Base-by-base conservation (phyloP, 2,329 filamentous ascomycete genomes). In the Fusarium humuli region DNA sequence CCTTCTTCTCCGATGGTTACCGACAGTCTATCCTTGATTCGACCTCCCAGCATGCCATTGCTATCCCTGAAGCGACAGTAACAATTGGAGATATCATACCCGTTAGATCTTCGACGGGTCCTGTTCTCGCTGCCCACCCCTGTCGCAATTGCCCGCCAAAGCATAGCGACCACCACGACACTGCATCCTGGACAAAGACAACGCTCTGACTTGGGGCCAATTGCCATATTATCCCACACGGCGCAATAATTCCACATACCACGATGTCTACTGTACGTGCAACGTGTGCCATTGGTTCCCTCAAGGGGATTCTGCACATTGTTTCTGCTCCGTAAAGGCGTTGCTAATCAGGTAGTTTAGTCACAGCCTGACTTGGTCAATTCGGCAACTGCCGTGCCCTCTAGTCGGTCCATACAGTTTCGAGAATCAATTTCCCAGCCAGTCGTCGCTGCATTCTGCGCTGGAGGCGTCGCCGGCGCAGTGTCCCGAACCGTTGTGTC, bases 401-500 rank as follows among this genome's bases (percentile, higher is more conserved):
- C 76, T 62, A 70, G 67, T 41, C 72, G 73, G 30, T 54, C 75
- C 22, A 54, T 77, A 29, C 81, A 83, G 30, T 70, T 86, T 55
- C 81, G 79, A 48, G 82, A 86, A 54, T 81, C 84, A 64, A 59
- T 98, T 68, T 91, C 94, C 12, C 92, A 97, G 70, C 94, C 95
- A 6, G 91, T 98, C 41, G 83, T 94, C 34, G 95, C 96, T 44
- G 94, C 96, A 34, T 99, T 99, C 77, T 92, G 97, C 76, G 96
- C 94, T 30, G 96, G 96, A 67, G 96, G 96, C 72, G 90, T 98
- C 23, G 96, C 96, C 18, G 96, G 96, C 62, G 96, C 96, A 45
- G 95, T 99, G n/a, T 98, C 96, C 32, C 90, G 96, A 78, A 99
- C 96, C 25, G 95, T 98, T 49, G 96, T 99, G 7, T 98, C 95